Evolutionary conservation across 495 filamentous ascomycete genomes (phyloP).

Genomic region (Penicillium herquei): DNA sequence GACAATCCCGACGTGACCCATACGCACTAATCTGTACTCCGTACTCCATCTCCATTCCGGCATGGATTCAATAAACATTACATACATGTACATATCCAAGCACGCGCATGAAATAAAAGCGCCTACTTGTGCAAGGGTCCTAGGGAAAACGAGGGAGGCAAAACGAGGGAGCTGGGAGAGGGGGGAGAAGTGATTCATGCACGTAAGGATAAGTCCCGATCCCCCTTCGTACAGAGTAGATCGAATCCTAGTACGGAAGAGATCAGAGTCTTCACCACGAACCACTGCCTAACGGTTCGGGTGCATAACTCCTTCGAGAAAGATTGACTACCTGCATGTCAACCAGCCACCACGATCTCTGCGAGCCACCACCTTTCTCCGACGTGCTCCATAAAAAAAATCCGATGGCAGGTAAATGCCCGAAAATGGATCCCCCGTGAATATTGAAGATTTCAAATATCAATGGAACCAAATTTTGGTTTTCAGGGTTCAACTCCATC

Average conservation of each 20-base stretch:
- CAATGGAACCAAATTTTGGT: not conserved
- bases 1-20: slow-evolving; percentile 4
- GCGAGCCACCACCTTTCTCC: not conserved
- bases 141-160: not conserved
- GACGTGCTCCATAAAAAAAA: not conserved
- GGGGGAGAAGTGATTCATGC: not conserved
- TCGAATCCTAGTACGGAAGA: no score
- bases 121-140: slow-evolving; percentile 3
- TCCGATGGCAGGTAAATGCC: not conserved
- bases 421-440: not conserved
- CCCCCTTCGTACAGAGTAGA: not conserved
- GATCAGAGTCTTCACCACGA: not conserved
- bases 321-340: not conserved
- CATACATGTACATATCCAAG: not conserved
- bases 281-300: slow-evolving; percentile 6
- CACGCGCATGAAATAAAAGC: not conserved
- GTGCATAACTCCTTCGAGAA: slow-evolving; percentile 7
- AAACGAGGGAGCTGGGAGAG: not conserved
- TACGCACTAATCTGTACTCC: not conserved
- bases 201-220: slow-evolving; percentile 1
- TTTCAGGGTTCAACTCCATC: not conserved
- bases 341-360: slow-evolving; percentile 18
- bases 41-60: not conserved
- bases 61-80: not conserved
- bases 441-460: not conserved